Evolutionary conservation across 2,329 filamentous ascomycete genomes (phyloP), one percentile per base, ranked within the genome.

Genomic region (Curvularia spicifera): DNA sequence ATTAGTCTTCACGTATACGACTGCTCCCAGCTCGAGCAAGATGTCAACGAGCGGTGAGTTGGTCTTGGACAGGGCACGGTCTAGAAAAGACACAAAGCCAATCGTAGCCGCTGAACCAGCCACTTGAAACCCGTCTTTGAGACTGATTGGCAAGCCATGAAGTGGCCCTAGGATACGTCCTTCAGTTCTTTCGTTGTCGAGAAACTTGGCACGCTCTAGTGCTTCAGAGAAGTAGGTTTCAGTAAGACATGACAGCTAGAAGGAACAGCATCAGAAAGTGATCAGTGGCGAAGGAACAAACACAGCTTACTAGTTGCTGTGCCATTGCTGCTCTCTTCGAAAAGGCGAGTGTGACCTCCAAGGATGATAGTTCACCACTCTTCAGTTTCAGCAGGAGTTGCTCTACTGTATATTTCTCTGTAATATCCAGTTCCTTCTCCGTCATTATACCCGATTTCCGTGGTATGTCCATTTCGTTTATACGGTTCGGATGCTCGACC

Each of bases 71-170:
- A 71, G 69, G 0, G 87, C 84, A 39, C 86, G 80, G 29, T 82
- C 82, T 4, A 87, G 83, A 56, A 87, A 83, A 1, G 82, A 81
- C 0, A 83, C 83, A 59, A 91, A 87, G 4, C 88, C 88, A 2
- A 87, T 80, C 0, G 64, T 63, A 4, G 76, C 76, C 57, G 87
- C 84, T 2, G 84, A 77, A 2, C 85, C 85, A 2, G 68, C 66
- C 5, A 89, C 76, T 47, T 89, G 82, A 77, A 90, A 87, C 66
- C 86, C 85, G 73, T 91, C 88, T 67, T 91, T 91, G 28, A 91
- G 78, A 0, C 85, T 83, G 46, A 88, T 75, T 0, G 85, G 85
- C 0, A 88, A 49, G 71, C 87, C 89, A 71, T 91, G 88, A 0
- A 91, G 79, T 1, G 88, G 87, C 87, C 88, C 44, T 24, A 82